Evolutionary conservation across 1,284 basidiomycete species (phyloP), one percentile per base, ranked within the genome.

Genomic region (Ceraceosorus guamensis): DNA sequence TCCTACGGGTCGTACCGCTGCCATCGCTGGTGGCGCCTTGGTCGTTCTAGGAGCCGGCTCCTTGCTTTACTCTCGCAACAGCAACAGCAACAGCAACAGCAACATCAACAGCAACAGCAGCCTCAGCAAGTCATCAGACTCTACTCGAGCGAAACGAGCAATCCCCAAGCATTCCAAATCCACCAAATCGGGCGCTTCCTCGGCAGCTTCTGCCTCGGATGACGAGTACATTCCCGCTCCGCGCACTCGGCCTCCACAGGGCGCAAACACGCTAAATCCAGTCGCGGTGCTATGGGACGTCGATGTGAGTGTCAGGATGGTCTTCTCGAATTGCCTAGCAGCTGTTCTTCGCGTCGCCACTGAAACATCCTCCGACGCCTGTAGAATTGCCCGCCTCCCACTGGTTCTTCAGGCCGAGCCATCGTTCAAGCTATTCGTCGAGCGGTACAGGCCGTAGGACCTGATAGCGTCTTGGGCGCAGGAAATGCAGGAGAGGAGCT

Each of bases 261-360:
- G 50, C 24, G 37, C 50, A 41, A 7, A 64, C 2, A 55, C 61
- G 10, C 32, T 37, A 35, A 64, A 59, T n/a, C 57, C 62, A 4
- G 57, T 68, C 34, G 66, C 68, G 39, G 63, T 71, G 50, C 68
- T 71, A 44, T 71, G 68, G 68, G 67, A 70, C 32, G 66, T 70
- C 24, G 70, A 71, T 46, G 50, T 51, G 35, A 51, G 50, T 16
- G 35, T 14, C 13, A 13, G 24, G 3, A 41, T 4, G 37, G n/a
- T 11, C 30, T 7, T 6, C 16, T 18, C 16, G 7, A 24, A 46
- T 18, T 46, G 6, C 10, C n/a, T 41, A 8, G n/a, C n/a, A n/a
- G n/a, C n/a, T n/a, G n/a, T n/a, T n/a, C n/a, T n/a, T n/a, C n/a
- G n/a, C n/a, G n/a, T n/a, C n/a, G n/a, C n/a, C n/a, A n/a, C n/a